Evolutionary conservation across 768 basidiomycete genomes (phyloP), one percentile per base, ranked within the genome.

Genomic region (Tulasnella sp.): DNA sequence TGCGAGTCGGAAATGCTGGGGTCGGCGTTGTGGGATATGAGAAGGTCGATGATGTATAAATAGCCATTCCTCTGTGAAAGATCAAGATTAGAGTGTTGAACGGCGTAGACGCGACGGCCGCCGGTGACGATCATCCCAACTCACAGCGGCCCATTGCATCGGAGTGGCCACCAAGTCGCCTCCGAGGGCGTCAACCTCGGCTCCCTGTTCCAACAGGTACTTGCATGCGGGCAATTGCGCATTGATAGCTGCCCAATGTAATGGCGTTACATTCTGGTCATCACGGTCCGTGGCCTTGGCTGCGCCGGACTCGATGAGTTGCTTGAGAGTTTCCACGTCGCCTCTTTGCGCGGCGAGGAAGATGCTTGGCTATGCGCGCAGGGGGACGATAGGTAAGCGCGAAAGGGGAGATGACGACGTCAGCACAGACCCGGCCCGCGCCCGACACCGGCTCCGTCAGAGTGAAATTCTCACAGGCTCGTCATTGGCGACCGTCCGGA

Each of bases 211-310:
- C 46, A 99, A 87, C 24, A 99, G 88, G 82, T 92, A 94, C 44
- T 93, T 90, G 85, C 96, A 98, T 36, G 93, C 92, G 0, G 91
- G 88, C n/a, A 97, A 87, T 83, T 98, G 96, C 3, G 96, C 96
- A 83, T 98, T 98, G 84, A 99, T 98, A 1, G 97, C 93, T 10
- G 98, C 97, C 98, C 98, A 99, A 84, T 99, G 98, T 1, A 99
- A 89, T 1, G 98, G 93, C 0, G 97, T 97, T 44, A 98, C 94
- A 82, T 97, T 96, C 84, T 97, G 93, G 39, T 89, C 88, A 85
- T 99, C 97, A 73, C 93, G 88, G 85, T 95, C 94, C 19, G 91
- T 91, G 27, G 92, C 93, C 8, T 86, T 88, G 27, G 92, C 92
- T 80, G 88, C 87, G 5, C 93, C 93, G 1, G 91, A 92, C 82